Conservation (phyloP, 1,284 basidiomycete species). For the Cutaneotrichosporon cavernicola region DNA sequence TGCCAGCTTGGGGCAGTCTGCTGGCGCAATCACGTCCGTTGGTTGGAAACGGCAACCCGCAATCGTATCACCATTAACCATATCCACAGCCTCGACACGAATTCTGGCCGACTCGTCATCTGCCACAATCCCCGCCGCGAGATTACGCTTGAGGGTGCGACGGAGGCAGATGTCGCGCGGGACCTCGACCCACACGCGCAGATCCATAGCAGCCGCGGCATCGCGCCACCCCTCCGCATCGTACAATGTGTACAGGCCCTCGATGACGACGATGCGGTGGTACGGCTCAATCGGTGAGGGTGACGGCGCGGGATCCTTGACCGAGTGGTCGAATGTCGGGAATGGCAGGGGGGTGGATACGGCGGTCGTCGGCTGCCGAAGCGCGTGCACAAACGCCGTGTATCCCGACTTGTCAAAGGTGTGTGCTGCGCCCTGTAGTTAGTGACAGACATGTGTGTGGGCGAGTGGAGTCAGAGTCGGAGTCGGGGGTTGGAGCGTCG, state of each 20-base stretch:
- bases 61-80: constrained; percentile 35
- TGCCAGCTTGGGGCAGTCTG: constrained; percentile 2
- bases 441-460: background rate
- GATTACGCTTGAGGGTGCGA: constrained; percentile 61
- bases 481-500: no score
- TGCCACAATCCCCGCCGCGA: constrained; percentile 37
- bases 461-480: background rate
- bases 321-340: constrained; percentile 55
- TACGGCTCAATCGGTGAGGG: constrained; percentile 60
- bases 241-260: constrained; percentile 79
- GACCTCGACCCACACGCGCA: constrained; percentile 73
- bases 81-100: constrained; percentile 24
- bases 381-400: constrained; percentile 68
- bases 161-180: constrained; percentile 62
- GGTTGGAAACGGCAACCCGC: constrained; percentile 20
- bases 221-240: constrained; percentile 69
- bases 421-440: constrained; percentile 51
- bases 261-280: constrained; percentile 75
- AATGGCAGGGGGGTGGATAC: constrained; percentile 56
- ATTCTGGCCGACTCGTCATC: constrained; percentile 12
- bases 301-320: constrained; percentile 57
- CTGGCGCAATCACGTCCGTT: constrained; percentile 25
- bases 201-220: constrained; percentile 68
- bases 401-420: constrained; percentile 60
- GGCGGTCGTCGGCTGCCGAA: constrained; percentile 54